Evolutionary conservation across 495 filamentous ascomycete species (phyloP).

Genomic region (Apodospora peruviana): DNA sequence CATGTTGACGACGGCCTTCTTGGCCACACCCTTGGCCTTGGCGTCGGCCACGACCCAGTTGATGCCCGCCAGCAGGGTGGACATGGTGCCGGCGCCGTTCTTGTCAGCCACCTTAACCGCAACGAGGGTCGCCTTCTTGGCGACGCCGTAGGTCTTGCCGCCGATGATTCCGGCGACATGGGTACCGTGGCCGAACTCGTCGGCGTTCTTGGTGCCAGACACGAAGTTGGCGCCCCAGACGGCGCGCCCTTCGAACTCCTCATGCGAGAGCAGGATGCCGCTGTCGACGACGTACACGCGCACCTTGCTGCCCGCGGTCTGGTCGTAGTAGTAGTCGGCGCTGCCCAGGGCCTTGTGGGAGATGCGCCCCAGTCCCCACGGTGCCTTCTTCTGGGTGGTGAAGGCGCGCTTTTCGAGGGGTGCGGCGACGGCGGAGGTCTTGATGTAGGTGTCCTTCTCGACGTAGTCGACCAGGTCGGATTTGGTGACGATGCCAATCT

Average conservation of each 20-base stretch:
- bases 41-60: conserved; percentile 49
- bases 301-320: conserved; percentile 6
- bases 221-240: conserved; percentile 52
- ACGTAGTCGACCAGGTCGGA: conserved; percentile 17
- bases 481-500: conserved; percentile 4
- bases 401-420: conserved; percentile 10
- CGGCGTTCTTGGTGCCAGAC: conserved; percentile 34
- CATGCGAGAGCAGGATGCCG: conserved; percentile 50
- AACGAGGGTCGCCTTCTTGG: conserved; percentile 57
- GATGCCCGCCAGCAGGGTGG: conserved; percentile 46
- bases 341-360: conserved; percentile 37
- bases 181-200: conserved; percentile 58
- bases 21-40: conserved; percentile 23
- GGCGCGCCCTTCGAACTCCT: conserved; percentile 51
- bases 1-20: conserved; percentile 46
- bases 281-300: conserved; percentile 51
- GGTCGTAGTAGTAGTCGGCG: conserved; percentile 35
- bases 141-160: conserved; percentile 54
- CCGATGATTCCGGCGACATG: conserved; percentile 60
- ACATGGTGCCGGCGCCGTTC: conserved; percentile 35
- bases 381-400: conserved; percentile 12
- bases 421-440: not conserved
- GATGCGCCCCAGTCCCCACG: conserved; percentile 54
- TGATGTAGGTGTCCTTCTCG: conserved; percentile 14
- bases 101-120: conserved; percentile 60